Conservation (phyloP, 164 flowering plant species). For the Nelumbo lutea region DNA sequence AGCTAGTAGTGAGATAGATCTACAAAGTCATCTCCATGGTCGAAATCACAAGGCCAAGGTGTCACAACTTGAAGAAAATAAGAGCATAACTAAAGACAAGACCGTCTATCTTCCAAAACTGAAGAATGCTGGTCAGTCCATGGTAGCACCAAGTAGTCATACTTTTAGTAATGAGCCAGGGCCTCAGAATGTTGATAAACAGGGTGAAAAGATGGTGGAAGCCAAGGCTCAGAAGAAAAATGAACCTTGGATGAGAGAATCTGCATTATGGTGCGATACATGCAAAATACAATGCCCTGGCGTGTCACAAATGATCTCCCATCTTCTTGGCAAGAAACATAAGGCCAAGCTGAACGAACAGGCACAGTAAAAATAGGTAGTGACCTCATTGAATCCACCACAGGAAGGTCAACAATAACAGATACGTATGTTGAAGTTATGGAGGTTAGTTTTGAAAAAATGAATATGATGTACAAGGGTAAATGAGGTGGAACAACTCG, state of each 20-base stretch:
- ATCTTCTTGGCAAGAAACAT: constrained; percentile 4
- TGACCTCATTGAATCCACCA: too few species aligned
- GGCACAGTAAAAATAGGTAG: too few species aligned
- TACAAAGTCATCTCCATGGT: constrained; percentile 4
- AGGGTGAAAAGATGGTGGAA: not conserved
- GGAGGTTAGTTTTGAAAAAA: too few species aligned
- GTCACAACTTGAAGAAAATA: not conserved
- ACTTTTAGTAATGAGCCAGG: too few species aligned
- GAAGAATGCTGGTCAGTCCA: not conserved
- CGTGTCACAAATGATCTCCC: not conserved
- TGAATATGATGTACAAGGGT: too few species aligned
- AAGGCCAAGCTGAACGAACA: too few species aligned
- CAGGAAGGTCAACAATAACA: too few species aligned
- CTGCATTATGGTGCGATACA: not conserved
- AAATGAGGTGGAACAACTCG: too few species aligned
- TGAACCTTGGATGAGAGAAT: not conserved
- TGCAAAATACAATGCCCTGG: not conserved
- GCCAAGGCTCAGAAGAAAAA: not conserved
- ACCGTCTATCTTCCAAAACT: not conserved
- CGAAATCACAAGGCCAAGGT: constrained; percentile 9
- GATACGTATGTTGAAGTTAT: too few species aligned
- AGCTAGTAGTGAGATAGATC: not conserved
- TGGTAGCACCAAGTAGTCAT: too few species aligned
- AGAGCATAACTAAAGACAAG: not conserved
- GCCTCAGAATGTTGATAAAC: not conserved